Evolutionary conservation across 352 stramenopile species (phyloP).

Genomic region (Blastocystis sp.): DNA sequence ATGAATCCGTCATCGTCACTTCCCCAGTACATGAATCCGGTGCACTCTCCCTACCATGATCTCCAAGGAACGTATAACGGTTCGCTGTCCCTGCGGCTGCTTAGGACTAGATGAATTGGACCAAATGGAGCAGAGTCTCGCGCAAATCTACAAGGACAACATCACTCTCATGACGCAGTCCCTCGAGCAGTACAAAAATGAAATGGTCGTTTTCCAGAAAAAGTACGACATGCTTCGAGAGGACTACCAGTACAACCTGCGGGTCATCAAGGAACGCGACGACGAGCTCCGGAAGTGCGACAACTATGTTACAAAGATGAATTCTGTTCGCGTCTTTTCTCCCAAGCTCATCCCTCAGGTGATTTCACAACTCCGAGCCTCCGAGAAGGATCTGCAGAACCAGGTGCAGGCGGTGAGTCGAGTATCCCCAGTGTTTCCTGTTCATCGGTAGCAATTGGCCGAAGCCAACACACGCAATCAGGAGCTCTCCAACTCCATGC

Average conservation of each 20-base stretch:
- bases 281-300: constrained; percentile 63
- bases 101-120: constrained; percentile 39
- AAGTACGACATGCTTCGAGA: constrained; percentile 66
- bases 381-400: constrained; percentile 47
- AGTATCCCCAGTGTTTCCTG: not conserved
- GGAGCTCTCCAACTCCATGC: not conserved
- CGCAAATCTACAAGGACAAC: constrained; percentile 65
- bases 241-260: constrained; percentile 59
- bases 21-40: not conserved
- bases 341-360: not conserved
- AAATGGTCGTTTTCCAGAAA: constrained; percentile 68
- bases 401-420: constrained; percentile 15
- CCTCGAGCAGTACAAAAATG: constrained; percentile 65
- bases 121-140: constrained; percentile 61
- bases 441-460: constrained; percentile 2
- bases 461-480: not conserved
- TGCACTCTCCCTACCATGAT: not conserved
- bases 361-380: not conserved
- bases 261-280: constrained; percentile 64
- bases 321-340: not conserved
- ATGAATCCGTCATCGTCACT: constrained; percentile 26
- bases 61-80: not conserved
- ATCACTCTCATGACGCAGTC: constrained; percentile 59
- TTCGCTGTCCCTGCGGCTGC: not conserved
- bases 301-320: constrained; percentile 24